Evolutionary conservation across 169 alveolate species (phyloP).

Genomic region (Cryptosporidium ryanae): DNA sequence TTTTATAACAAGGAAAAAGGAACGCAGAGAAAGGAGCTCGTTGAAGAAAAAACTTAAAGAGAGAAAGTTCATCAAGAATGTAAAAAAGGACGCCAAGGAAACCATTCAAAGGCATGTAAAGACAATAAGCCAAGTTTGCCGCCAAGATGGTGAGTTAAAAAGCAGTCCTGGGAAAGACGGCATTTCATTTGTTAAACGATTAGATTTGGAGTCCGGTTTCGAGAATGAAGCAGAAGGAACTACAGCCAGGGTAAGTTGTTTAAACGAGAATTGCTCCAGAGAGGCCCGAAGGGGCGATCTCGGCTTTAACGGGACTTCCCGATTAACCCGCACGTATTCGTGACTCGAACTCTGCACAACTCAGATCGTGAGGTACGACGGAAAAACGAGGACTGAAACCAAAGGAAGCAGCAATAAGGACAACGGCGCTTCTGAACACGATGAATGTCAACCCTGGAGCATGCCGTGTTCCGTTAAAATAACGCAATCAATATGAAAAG

Average conservation of each 20-base stretch:
- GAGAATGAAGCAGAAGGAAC: neutral
- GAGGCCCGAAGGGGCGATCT: too few relatives aligned
- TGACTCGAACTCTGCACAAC: neutral
- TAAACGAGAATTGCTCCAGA: too few relatives aligned
- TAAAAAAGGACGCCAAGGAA: slow-evolving; percentile 57
- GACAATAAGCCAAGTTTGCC: slow-evolving; percentile 3
- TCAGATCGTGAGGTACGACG: slow-evolving; percentile 34
- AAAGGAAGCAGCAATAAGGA: too few relatives aligned
- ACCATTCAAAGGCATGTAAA: slow-evolving; percentile 35
- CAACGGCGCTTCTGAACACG: too few relatives aligned
- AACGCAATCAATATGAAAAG: slow-evolving; percentile 4
- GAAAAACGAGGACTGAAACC: neutral
- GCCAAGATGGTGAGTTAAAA: slow-evolving; percentile 18
- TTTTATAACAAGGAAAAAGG: slow-evolving; percentile 21
- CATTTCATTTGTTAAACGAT: neutral
- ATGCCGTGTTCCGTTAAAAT: slow-evolving; percentile 60
- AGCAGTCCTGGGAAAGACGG: neutral
- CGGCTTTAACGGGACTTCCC: too few relatives aligned
- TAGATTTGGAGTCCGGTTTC: too few relatives aligned
- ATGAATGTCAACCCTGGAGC: slow-evolving; percentile 42
- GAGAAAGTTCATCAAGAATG: slow-evolving; percentile 22
- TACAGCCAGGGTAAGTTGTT: slow-evolving; percentile 31
- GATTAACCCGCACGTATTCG: neutral
- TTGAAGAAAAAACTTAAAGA: slow-evolving; percentile 44
- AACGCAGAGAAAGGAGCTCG: slow-evolving; percentile 26